These are phyloP conservation scores for Fusarium robinianum DNA, from an alignment of 2,329 filamentous ascomycete genomes.

Conservation along the genomic window DNA sequence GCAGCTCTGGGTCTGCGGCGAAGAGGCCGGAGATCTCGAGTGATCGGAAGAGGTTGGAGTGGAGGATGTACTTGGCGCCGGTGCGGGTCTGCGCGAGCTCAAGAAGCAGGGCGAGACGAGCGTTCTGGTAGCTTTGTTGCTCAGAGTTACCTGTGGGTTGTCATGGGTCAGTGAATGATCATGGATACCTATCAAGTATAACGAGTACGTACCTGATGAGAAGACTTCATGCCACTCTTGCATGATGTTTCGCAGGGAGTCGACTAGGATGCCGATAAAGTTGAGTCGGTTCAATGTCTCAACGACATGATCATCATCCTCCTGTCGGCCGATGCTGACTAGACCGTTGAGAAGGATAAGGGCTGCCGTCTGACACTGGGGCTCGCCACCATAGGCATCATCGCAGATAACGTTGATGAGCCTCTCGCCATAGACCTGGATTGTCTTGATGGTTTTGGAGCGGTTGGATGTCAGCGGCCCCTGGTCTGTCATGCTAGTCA, in stretches of 20 bases:
- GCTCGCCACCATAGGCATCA: constrained; percentile 85
- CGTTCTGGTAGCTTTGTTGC: constrained; percentile 61
- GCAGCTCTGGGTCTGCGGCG: constrained; percentile 87
- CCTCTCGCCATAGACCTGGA: constrained; percentile 70
- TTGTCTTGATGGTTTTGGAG: constrained; percentile 71
- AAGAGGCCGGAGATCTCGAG: constrained; percentile 86
- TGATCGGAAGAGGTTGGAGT: constrained; percentile 83
- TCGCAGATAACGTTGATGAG: constrained; percentile 88
- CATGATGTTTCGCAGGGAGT: constrained; percentile 79
- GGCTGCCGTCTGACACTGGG: constrained; percentile 81
- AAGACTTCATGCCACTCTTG: constrained; percentile 68
- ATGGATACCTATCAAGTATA: neutral
- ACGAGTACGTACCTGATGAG: constrained; percentile 53
- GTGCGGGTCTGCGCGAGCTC: constrained; percentile 80
- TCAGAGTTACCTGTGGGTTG: constrained; percentile 45
- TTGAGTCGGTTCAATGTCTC: constrained; percentile 84
- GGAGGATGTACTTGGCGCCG: constrained; percentile 87
- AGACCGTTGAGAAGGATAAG: constrained; percentile 81
- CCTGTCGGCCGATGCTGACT: constrained; percentile 71
- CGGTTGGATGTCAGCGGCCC: constrained; percentile 53
- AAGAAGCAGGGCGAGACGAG: constrained; percentile 80
- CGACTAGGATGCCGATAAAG: constrained; percentile 87
- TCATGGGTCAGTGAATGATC: constrained; percentile 21
- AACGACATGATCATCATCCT: constrained; percentile 74
- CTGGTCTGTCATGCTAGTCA: constrained; percentile 68